phyloP scores from a whole-genome alignment of 1,284 basidiomycete species.

The Wolfiporia cocos region DNA sequence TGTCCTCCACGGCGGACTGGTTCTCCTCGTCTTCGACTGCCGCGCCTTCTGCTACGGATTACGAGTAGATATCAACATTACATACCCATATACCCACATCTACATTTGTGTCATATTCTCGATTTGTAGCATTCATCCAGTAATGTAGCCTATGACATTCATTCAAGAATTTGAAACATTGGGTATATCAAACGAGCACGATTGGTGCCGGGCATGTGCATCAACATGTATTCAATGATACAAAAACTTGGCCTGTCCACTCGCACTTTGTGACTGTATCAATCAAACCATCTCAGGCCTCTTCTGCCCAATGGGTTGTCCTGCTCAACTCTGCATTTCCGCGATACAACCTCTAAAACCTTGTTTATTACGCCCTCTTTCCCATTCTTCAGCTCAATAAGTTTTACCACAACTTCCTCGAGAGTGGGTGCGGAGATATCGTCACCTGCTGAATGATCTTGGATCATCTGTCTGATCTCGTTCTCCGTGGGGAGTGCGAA shows the following conservation, averaged over 20 bases:
- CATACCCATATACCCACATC: too few species aligned
- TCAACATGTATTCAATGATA: too few species aligned
- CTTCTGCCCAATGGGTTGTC: constrained; percentile 44
- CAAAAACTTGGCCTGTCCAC: too few species aligned
- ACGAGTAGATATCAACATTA: too few species aligned
- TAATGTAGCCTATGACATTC: too few species aligned
- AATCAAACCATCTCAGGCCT: constrained; percentile 56
- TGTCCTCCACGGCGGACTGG: not conserved
- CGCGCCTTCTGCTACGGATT: not conserved
- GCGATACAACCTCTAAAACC: constrained; percentile 61
- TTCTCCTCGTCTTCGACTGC: not conserved
- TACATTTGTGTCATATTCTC: too few species aligned
- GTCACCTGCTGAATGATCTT: constrained; percentile 48
- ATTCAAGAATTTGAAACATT: too few species aligned
- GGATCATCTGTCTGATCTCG: constrained; percentile 58
- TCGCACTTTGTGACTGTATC: too few species aligned
- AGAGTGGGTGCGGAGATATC: constrained; percentile 52
- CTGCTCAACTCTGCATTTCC: constrained; percentile 53
- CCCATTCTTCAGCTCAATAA: constrained; percentile 37
- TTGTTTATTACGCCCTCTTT: constrained; percentile 75
- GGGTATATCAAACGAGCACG: too few species aligned
- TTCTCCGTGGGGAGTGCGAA: constrained; percentile 65
- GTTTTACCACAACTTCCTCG: constrained; percentile 54
- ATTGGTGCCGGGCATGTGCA: too few species aligned
- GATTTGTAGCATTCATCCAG: too few species aligned